phyloP scores from a whole-genome alignment of 306 rosid genomes.

The Notholithocarpus densiflorus region DNA sequence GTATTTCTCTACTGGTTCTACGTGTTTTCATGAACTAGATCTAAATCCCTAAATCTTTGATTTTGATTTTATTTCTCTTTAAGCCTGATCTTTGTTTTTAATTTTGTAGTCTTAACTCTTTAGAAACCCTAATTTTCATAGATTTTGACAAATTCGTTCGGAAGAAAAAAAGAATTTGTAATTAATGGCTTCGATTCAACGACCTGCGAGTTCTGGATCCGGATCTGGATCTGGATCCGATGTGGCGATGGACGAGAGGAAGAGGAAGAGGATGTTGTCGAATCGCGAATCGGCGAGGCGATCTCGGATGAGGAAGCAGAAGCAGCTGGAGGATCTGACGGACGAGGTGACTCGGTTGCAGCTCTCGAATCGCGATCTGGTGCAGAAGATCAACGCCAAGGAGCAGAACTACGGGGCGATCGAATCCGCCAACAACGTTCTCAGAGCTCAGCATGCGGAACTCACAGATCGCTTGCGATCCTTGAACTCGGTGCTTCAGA shows the following conservation, averaged over 20 bases:
- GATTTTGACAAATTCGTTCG: not conserved
- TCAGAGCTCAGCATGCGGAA: conserved; percentile 65
- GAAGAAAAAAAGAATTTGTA: too few species aligned
- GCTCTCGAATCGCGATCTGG: conserved; percentile 40
- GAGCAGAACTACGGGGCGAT: conserved; percentile 49
- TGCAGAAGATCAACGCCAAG: conserved; percentile 43
- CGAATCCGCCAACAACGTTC: conserved; percentile 53
- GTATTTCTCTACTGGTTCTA: conserved; percentile 70
- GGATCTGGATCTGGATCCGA: conserved; percentile 60
- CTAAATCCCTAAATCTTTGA: not conserved
- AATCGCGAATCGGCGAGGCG: conserved; percentile 94
- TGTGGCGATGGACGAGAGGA: conserved; percentile 59
- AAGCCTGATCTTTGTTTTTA: not conserved
- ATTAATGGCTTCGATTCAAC: conserved; percentile 52
- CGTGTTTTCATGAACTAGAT: conserved; percentile 60
- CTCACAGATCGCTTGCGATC: conserved; percentile 68
- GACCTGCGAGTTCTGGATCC: conserved; percentile 66
- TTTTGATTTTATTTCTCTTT: not conserved
- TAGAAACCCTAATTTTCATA: conserved; percentile 11
- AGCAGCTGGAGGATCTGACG: conserved; percentile 72
- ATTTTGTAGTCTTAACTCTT: not conserved
- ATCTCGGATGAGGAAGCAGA: conserved; percentile 91
- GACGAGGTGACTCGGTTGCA: conserved; percentile 50
- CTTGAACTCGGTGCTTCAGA: conserved; percentile 64
- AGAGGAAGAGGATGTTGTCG: conserved; percentile 91